These are phyloP conservation scores for Neurospora crassa DNA, from an alignment of 2,329 filamentous ascomycete species.

Conservation along the genomic window DNA sequence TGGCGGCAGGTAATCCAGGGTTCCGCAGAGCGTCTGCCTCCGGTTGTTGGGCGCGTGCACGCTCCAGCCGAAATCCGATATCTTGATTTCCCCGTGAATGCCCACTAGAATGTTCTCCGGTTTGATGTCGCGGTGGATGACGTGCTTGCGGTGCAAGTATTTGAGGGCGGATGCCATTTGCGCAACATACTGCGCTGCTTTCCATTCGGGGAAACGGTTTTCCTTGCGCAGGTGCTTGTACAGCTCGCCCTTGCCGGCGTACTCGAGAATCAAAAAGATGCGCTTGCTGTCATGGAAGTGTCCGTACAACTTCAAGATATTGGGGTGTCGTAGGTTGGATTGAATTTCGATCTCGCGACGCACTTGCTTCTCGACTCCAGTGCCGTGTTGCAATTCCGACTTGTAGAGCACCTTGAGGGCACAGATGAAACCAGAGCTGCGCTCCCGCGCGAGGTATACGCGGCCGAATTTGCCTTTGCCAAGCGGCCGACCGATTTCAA, in stretches of 20 bases:
- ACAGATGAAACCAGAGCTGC: slow-evolving; percentile 71
- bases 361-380: slow-evolving; percentile 73
- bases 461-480: slow-evolving; percentile 84
- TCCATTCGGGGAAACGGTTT: slow-evolving; percentile 74
- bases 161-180: slow-evolving; percentile 85
- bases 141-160: slow-evolving; percentile 92
- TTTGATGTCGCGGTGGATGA: slow-evolving; percentile 97
- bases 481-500: slow-evolving; percentile 79
- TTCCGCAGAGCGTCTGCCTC: slow-evolving; percentile 92
- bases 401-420: slow-evolving; percentile 83
- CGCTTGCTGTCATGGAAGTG: slow-evolving; percentile 87
- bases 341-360: slow-evolving; percentile 85
- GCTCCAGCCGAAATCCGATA: slow-evolving; percentile 97
- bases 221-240: slow-evolving; percentile 80
- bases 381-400: slow-evolving; percentile 67
- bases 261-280: slow-evolving; percentile 81
- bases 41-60: slow-evolving; percentile 95
- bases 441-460: slow-evolving; percentile 76
- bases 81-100: slow-evolving; percentile 96
- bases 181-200: slow-evolving; percentile 77
- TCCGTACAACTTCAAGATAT: slow-evolving; percentile 73
- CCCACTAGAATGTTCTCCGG: slow-evolving; percentile 95
- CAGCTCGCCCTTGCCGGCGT: slow-evolving; percentile 74
- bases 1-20: slow-evolving; percentile 90
- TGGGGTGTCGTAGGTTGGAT: slow-evolving; percentile 76